Evolutionary conservation across 2,329 filamentous ascomycete species (phyloP), one percentile per base, ranked within the genome.

Genomic region (Madurella mycetomatis): DNA sequence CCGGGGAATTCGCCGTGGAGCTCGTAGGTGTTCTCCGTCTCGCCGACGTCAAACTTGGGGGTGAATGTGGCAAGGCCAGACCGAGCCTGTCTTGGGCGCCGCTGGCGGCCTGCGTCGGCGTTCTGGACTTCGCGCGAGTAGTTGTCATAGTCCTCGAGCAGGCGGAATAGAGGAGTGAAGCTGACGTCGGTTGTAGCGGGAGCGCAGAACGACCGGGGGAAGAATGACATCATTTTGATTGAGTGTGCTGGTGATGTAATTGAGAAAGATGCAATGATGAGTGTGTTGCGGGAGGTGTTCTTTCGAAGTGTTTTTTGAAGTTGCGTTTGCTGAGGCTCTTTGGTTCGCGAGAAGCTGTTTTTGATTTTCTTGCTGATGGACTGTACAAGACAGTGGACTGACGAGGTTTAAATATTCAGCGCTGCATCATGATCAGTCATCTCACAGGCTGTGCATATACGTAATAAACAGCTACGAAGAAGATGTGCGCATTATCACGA

Each of bases 1-100:
- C 89, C 89, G 0, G 88, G 85, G 4, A 92, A 82, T 70, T 92
- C 88, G 65, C 88, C 89, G 65, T 92, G 83, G 16, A 92, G 84
- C 70, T 92, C 85, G 67, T 90, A 94, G 59, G 75, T 69, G 9
- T 82, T 73, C 58, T 80, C 78, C 11, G 80, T 82, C 75, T 94
- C 89, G 68, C 82, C 85, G 58, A 92, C 79, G 66, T 92, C 88
- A 66, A 92, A 92, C 70, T 84, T 87, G 51, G 88, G 89, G 56
- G 80, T 80, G 81, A 90, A 91, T 45, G 54, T 41, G 18, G 45
- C 13, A 4, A 32, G 48, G 31, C 25, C 50, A 2, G 44, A 18
- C 9, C 40, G 64, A 49, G 62, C 63, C 47, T 58, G 64, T 30
- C 49, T 43, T 32, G n/a, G 8, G 8, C 41, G 45, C 47, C 60